Base-by-base conservation (phyloP, 2,329 filamentous ascomycete species). In the Apiospora phragmitis region DNA sequence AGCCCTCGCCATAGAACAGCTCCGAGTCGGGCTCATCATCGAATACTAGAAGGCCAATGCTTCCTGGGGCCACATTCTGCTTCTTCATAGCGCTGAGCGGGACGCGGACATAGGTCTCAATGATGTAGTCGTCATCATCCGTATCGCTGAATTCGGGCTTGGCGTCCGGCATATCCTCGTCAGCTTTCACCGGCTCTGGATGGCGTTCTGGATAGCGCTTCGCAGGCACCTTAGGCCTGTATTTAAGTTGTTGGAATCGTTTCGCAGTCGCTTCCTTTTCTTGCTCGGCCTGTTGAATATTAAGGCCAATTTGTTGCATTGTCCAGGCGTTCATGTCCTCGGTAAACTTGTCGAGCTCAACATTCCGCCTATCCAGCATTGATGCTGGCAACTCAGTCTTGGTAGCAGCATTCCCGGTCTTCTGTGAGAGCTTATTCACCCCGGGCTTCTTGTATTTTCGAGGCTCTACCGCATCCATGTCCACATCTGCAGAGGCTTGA, bases 21-120 rank as follows among this genome's bases (percentile, higher is more conserved):
- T 88, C 85, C 51, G 85, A 84, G 71, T 90, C 88, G n/a, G 87
- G 86, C 71, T 89, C 86, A 29, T 84, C 84, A 68, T 89, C 87
- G 67, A 90, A 84, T 8, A 89, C 86, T 68, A 90, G 78, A 45
- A 90, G 79, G 14, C 88, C 88, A 8, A 91, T 84, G 65, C 85
- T 86, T 35, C 86, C 83, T 0, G 85, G 83, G 9, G 81, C 79
- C 4, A 88, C 83, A 18, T 85, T 80, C 42, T 69, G 43, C 12
- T 83, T 77, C 21, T 83, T 82, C 71, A 90, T 81, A 35, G 82
- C 83, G 70, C 85, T 84, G 3, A 84, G 86, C 1, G 89, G 87
- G 24, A 91, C 84, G 45, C 90, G 89, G 68, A 91, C 83, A 75
- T 92, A 92, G 51, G 89, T 90, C 71, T 91, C 90, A 59, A 90